phyloP scores from a whole-genome alignment of 371 early-diverging fungal genomes.

The Mucor sp. region DNA sequence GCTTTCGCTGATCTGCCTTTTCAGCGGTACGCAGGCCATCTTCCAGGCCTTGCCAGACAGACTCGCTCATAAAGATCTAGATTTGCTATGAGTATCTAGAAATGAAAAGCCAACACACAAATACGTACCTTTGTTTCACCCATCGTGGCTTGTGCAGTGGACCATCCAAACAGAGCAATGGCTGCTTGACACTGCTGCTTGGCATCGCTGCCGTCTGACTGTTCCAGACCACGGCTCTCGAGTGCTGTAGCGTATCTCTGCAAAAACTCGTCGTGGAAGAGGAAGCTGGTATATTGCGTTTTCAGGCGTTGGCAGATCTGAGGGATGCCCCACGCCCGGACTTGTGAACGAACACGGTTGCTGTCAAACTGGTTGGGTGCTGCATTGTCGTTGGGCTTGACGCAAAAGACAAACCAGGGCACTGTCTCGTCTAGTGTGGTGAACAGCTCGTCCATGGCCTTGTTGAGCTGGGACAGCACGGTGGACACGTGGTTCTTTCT shows the following conservation, averaged over 20 bases:
- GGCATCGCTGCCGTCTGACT: slow-evolving; percentile 52
- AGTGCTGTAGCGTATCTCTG: slow-evolving; percentile 54
- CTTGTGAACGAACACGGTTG: slow-evolving; percentile 64
- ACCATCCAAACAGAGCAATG: slow-evolving; percentile 68
- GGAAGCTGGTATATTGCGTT: slow-evolving; percentile 58
- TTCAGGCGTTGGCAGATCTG: slow-evolving; percentile 37
- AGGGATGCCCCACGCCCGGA: slow-evolving; percentile 58
- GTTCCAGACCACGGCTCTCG: slow-evolving; percentile 13
- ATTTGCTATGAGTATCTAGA: background rate
- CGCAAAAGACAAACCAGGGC: slow-evolving; percentile 87
- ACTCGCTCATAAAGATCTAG: slow-evolving; percentile 69
- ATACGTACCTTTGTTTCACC: slow-evolving; percentile 64
- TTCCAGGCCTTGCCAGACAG: slow-evolving; percentile 68
- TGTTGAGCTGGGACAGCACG: slow-evolving; percentile 67
- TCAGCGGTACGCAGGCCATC: slow-evolving; percentile 46
- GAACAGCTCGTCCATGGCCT: slow-evolving; percentile 75
- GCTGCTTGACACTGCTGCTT: slow-evolving; percentile 37
- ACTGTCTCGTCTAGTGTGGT: slow-evolving; percentile 83
- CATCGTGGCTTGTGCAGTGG: slow-evolving; percentile 62
- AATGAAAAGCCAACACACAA: background rate
- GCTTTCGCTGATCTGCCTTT: slow-evolving; percentile 36
- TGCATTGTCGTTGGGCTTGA: slow-evolving; percentile 67
- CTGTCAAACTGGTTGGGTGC: slow-evolving; percentile 65
- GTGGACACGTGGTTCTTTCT: slow-evolving; percentile 4
- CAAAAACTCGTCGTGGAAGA: slow-evolving; percentile 44